Evolutionary conservation across 768 basidiomycete genomes (phyloP).

Genomic region (Amanita inopinata): DNA sequence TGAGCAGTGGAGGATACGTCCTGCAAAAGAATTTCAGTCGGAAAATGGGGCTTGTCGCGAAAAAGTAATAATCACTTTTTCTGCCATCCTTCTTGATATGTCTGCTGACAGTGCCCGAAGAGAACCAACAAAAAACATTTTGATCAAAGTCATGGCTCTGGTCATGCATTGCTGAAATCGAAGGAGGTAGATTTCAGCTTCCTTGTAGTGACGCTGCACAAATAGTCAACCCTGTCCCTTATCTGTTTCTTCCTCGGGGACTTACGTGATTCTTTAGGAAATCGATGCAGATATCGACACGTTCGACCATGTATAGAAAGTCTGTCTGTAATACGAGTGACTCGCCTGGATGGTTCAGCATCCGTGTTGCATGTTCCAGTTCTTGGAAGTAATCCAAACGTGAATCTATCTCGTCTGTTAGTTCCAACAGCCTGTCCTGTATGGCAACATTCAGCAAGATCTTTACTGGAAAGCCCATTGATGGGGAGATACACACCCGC

Average conservation of each 20-base stretch:
- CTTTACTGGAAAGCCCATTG: too few species aligned
- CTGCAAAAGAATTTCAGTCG: constrained; percentile 23
- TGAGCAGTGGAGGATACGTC: constrained; percentile 74
- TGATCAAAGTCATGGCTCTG: constrained; percentile 94
- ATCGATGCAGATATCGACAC: constrained; percentile 89
- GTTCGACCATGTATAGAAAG: constrained; percentile 93
- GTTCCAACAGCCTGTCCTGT: constrained; percentile 67
- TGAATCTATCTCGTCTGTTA: constrained; percentile 75
- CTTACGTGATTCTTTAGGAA: constrained; percentile 82
- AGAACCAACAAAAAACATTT: constrained; percentile 90
- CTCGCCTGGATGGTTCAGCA: constrained; percentile 92
- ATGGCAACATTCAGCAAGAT: too few species aligned
- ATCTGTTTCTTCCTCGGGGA: too few species aligned
- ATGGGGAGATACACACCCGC: constrained; percentile 49
- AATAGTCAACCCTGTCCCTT: too few species aligned
- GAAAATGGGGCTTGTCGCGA: neutral
- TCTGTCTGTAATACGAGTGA: constrained; percentile 84
- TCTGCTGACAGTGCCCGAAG: constrained; percentile 73
- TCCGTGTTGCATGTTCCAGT: constrained; percentile 84
- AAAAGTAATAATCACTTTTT: constrained; percentile 43
- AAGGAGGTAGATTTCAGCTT: constrained; percentile 90
- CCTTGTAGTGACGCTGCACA: constrained; percentile 75
- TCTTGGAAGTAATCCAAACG: constrained; percentile 92
- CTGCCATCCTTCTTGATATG: constrained; percentile 61
- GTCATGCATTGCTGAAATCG: constrained; percentile 99